Conservation (phyloP, 2,329 filamentous ascomycete genomes). For the Chrysoporthe austroafricana region DNA sequence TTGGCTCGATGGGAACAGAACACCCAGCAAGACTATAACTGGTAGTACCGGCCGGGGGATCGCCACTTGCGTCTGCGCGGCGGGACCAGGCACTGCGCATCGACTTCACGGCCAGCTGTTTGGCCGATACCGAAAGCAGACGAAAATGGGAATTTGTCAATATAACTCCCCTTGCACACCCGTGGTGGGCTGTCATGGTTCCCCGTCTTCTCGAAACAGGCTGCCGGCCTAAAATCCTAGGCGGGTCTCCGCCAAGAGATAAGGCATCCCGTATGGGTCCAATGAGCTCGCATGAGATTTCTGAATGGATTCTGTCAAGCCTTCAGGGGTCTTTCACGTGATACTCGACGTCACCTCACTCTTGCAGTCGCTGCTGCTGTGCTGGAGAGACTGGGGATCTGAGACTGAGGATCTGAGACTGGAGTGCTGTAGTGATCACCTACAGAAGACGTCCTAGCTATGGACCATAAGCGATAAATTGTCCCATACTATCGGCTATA, state of each 20-base stretch:
- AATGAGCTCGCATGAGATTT: conserved; percentile 26
- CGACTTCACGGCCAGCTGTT: background rate
- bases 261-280: conserved; percentile 10
- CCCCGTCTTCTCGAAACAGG: conserved; percentile 24
- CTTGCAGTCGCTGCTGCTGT: background rate
- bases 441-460: no score
- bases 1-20: background rate
- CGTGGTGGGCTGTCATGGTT: conserved; percentile 12
- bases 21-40: no score
- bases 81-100: background rate
- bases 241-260: conserved; percentile 26
- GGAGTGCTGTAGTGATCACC: no score
- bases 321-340: conserved; percentile 23
- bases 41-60: background rate
- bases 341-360: conserved; percentile 18
- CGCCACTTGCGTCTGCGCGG: background rate
- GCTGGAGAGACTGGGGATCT: background rate
- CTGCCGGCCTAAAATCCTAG: conserved; percentile 18
- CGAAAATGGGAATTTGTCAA: conserved; percentile 12
- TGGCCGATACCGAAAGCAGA: background rate
- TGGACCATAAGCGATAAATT: background rate
- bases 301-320: conserved; percentile 26
- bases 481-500: background rate
- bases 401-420: background rate
- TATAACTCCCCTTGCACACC: background rate